These are phyloP conservation scores for Ceratocystis albifundus DNA, from an alignment of 2,329 filamentous ascomycete species.

Conservation along the genomic window DNA sequence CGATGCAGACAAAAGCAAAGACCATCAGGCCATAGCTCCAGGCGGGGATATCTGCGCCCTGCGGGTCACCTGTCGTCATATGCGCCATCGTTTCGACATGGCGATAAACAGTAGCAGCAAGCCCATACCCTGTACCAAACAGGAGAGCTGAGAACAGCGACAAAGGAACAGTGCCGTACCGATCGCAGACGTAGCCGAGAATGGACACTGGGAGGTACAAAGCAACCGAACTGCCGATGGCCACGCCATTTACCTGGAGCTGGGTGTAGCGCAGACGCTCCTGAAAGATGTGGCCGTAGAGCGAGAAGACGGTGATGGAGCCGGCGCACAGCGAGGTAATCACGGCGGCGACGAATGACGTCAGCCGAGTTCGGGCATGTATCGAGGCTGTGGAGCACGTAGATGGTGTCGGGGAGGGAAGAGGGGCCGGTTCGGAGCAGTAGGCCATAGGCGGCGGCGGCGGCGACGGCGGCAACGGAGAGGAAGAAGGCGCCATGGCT, in stretches of 20 bases:
- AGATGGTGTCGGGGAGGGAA: conserved; percentile 12
- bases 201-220: conserved; percentile 87
- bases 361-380: conserved; percentile 13
- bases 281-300: conserved; percentile 87
- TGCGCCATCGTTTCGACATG: conserved; percentile 31
- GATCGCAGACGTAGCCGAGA: conserved; percentile 85
- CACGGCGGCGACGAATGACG: conserved; percentile 44
- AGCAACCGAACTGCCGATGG: conserved; percentile 73
- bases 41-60: conserved; percentile 29
- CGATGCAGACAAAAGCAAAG: conserved; percentile 69
- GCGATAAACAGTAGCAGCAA: conserved; percentile 68
- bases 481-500: neutral
- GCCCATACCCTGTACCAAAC: conserved; percentile 70
- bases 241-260: conserved; percentile 80
- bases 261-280: conserved; percentile 78
- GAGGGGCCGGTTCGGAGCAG: neutral
- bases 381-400: neutral
- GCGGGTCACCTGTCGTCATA: conserved; percentile 29
- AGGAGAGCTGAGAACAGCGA: conserved; percentile 59
- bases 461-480: neutral
- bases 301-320: conserved; percentile 83
- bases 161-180: conserved; percentile 66
- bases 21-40: conserved; percentile 78
- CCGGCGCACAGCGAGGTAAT: conserved; percentile 64
- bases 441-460: neutral